A percentile compares a stretch with the other conserved stretches of the same genome.
Evolutionary conservation across 106 monocot genomes (phyloP).

Genomic region (Dendrobium catenatum): DNA sequence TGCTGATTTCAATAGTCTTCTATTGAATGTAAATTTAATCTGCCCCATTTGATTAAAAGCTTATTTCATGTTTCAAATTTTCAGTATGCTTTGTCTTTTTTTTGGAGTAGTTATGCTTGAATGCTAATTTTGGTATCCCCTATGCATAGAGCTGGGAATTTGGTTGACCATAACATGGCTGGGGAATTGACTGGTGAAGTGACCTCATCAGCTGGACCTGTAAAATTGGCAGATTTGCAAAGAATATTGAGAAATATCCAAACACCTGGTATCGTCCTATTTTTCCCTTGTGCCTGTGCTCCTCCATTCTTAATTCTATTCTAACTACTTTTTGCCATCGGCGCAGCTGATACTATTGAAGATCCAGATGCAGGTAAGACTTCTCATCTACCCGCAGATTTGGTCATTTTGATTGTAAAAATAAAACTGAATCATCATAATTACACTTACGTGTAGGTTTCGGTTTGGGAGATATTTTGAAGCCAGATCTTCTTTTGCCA

Average conservation of each 20-base stretch:
- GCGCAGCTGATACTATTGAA: conserved; percentile 29
- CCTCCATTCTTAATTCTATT: not conserved
- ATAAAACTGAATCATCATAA: not conserved
- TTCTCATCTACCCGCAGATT: too few species aligned
- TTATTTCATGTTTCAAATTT: not conserved
- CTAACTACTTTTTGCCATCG: conserved; percentile 7
- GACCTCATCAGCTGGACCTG: conserved; percentile 82
- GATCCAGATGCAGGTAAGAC: conserved; percentile 76
- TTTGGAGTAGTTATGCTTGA: not conserved
- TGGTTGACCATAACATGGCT: conserved; percentile 59
- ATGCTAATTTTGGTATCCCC: not conserved
- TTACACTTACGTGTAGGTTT: conserved; percentile 29
- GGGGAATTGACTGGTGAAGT: conserved; percentile 69
- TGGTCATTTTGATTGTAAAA: not conserved
- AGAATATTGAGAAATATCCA: conserved; percentile 85
- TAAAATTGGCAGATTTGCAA: conserved; percentile 84
- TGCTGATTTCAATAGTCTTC: not conserved
- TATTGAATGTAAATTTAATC: not conserved
- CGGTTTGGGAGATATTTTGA: conserved; percentile 85
- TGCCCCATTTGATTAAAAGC: not conserved
- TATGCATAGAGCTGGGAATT: conserved; percentile 65
- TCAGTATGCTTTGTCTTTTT: not conserved
- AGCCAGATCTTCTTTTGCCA: conserved; percentile 79
- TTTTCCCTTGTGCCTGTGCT: not conserved
- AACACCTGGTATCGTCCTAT: conserved; percentile 42